phyloP scores from a whole-genome alignment of 192 early-diverging fungal genomes.

The Coemansia sp. region DNA sequence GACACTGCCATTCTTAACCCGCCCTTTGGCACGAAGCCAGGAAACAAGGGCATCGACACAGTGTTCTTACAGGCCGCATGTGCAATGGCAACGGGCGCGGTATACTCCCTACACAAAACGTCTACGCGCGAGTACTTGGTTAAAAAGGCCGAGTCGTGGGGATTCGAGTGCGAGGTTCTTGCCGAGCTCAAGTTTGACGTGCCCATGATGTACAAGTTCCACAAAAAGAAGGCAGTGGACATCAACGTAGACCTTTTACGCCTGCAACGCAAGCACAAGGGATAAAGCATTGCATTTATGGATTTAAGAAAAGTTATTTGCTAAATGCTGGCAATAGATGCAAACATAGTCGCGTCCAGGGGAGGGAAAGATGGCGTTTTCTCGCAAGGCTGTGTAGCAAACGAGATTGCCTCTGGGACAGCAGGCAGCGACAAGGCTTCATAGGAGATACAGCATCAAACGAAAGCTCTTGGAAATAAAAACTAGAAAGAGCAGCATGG shows the following conservation, averaged over 20 bases:
- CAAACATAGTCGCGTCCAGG: too few species aligned
- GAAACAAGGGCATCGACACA: slow-evolving; percentile 72
- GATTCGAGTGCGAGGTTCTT: slow-evolving; percentile 66
- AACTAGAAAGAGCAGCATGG: not conserved
- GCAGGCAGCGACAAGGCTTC: not conserved
- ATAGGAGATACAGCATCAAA: not conserved
- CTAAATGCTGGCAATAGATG: too few species aligned
- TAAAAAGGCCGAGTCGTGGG: slow-evolving; percentile 71
- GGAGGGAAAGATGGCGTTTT: too few species aligned
- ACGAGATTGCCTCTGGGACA: not conserved
- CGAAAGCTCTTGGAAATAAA: not conserved
- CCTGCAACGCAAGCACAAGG: slow-evolving; percentile 23
- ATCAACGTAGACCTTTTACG: slow-evolving; percentile 72
- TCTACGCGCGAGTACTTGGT: slow-evolving; percentile 71
- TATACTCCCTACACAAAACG: slow-evolving; percentile 78
- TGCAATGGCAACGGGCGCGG: slow-evolving; percentile 59
- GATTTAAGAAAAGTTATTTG: too few species aligned
- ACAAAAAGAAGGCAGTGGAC: slow-evolving; percentile 70
- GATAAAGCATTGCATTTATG: not conserved
- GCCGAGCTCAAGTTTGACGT: slow-evolving; percentile 77
- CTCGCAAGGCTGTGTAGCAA: too few species aligned
- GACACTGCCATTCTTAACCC: slow-evolving; percentile 83
- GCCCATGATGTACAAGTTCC: slow-evolving; percentile 78
- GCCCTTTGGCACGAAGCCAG: slow-evolving; percentile 75
- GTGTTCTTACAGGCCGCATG: slow-evolving; percentile 67